Evolutionary conservation across 768 basidiomycete species (phyloP), one percentile per base, ranked within the genome.

Genomic region (Sarcodon sp.): DNA sequence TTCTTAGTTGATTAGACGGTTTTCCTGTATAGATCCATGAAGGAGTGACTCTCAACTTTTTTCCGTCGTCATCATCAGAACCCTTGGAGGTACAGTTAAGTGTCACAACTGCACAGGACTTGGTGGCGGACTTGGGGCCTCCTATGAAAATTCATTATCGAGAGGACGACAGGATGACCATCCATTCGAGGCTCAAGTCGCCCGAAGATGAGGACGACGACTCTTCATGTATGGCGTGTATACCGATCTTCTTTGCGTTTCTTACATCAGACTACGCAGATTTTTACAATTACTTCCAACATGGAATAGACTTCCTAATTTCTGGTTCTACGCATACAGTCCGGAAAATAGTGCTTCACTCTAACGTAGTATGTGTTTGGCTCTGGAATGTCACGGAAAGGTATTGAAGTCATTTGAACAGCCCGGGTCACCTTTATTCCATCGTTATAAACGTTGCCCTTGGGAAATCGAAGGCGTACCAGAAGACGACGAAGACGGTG

Each of bases 241-340:
- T 43, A n/a, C 12, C 12, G 16, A 7, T 33, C 18, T 46, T 32
- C 18, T 16, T 44, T 36, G 16, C 12, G 39, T 16, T 13, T 3
- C 36, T 27, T 16, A 49, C 43, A 50, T 45, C 49, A 35, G n/a
- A 43, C 45, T 36, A 3, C 44, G 2, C 51, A 89, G 87, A 90
- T 62, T 90, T 91, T 60, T 90, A 87, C 64, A 94, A 93, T 57
- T 96, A 96, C 58, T 90, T 93, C 55, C 85, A 91, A 54, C 80
- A 90, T 57, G 91, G 91, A 1, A 65, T 96, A 15, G 91, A 96
- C 59, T 87, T 93, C 53, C 72, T 93, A 31, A 72, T 96, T 13
- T 83, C 80, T 18, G 82, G 76, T 43, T 69, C 69, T 16, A 75
- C 73, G 12, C 87, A 92, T 56, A 55, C 75, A 5, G 85, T 93